These are phyloP conservation scores for Aspergillus nanangensis DNA, from an alignment of 495 filamentous ascomycete species.

Conservation along the genomic window DNA sequence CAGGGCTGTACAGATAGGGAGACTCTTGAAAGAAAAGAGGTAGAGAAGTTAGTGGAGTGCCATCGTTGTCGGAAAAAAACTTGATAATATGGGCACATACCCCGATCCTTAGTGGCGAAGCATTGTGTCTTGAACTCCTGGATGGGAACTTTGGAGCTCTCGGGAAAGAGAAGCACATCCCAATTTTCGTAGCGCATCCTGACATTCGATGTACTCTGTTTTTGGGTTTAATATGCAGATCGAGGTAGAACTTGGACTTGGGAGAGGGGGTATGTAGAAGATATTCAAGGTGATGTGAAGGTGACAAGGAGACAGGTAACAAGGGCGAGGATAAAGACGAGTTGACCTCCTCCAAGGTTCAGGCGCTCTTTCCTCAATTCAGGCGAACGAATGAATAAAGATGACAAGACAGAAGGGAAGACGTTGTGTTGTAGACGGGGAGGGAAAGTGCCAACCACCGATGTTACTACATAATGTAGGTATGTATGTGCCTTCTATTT, in stretches of 20 bases:
- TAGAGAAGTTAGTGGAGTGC: background rate
- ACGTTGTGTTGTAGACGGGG: too few species aligned
- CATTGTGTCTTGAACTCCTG: conserved; percentile 87
- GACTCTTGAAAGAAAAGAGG: too few species aligned
- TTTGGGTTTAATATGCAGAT: conserved; percentile 14
- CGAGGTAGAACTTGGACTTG: conserved; percentile 10
- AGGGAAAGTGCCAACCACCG: too few species aligned
- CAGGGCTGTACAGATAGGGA: conserved; percentile 30
- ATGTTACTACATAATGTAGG: too few species aligned
- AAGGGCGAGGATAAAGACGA: too few species aligned
- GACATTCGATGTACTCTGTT: conserved; percentile 1
- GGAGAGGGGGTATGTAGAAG: conserved; percentile 8
- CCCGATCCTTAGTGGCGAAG: conserved; percentile 65
- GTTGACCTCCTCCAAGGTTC: too few species aligned
- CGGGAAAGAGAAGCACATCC: conserved; percentile 81
- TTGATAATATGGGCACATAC: conserved; percentile 30
- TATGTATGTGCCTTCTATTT: too few species aligned
- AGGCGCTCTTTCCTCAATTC: too few species aligned
- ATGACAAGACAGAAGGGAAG: too few species aligned
- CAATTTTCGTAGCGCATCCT: conserved; percentile 79
- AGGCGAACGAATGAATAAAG: too few species aligned
- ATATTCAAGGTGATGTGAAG: conserved; percentile 14
- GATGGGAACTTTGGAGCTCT: conserved; percentile 57
- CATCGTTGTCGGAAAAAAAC: background rate
- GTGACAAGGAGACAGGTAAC: conserved; percentile 4